Conservation (phyloP, 1,139 yeast species). For the Taphrina sp. region DNA sequence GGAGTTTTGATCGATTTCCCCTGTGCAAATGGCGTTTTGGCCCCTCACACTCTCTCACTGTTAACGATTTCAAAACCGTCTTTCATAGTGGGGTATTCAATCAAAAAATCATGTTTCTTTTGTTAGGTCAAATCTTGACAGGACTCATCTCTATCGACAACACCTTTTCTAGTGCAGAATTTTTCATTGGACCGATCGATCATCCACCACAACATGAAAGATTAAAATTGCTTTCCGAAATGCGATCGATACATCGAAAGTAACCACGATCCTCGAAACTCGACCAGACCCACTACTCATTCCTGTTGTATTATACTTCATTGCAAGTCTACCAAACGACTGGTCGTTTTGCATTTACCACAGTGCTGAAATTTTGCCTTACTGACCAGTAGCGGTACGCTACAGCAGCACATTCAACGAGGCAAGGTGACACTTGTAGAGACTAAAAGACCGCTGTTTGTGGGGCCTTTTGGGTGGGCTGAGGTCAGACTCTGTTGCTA, state of each 20-base stretch:
- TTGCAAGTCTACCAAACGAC: constrained; percentile 15
- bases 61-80: no score
- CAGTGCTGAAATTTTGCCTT: constrained; percentile 17
- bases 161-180: no score
- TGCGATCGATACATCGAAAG: constrained; percentile 17
- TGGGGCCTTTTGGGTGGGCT: constrained; percentile 3
- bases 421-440: constrained; percentile 18
- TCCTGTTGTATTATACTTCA: constrained; percentile 20
- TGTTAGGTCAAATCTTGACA: no score
- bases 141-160: no score
- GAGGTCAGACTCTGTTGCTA: no score
- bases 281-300: constrained; percentile 16
- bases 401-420: constrained; percentile 7
- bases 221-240: background rate
- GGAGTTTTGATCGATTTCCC: no score
- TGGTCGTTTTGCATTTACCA: constrained; percentile 30
- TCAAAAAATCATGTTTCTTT: no score
- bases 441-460: constrained; percentile 10
- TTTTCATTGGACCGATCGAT: no score
- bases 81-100: no score
- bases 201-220: no score
- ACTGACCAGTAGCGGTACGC: background rate
- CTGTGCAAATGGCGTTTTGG: no score
- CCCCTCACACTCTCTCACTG: no score
- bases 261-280: constrained; percentile 18